Percentiles rank a stretch among this genome's conserved stretches.
phyloP scores from a whole-genome alignment of 2,329 filamentous ascomycete species.

The Elsinoe perseae region DNA sequence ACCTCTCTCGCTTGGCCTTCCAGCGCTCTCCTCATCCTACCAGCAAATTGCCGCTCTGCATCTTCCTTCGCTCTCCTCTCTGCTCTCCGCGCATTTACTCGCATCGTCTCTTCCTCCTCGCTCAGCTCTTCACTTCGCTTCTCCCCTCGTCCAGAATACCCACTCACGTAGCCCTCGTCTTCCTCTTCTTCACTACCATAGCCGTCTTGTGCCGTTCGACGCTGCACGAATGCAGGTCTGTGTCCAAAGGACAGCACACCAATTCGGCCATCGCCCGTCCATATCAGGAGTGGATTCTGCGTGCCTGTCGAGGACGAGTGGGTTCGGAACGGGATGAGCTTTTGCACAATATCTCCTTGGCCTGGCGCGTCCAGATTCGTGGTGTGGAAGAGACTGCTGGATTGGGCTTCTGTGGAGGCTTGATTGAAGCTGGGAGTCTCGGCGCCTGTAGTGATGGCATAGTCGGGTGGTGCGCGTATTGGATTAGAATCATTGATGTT shows the following conservation, averaged over 20 bases:
- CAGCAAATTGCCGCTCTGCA: slow-evolving; percentile 55
- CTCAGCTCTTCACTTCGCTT: slow-evolving; percentile 19
- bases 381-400: slow-evolving; percentile 24
- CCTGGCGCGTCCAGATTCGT: slow-evolving; percentile 23
- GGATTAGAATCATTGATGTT: slow-evolving; percentile 47
- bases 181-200: slow-evolving; percentile 26
- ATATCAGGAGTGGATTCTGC: slow-evolving; percentile 65
- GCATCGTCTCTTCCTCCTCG: slow-evolving; percentile 35
- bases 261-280: slow-evolving; percentile 74
- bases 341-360: slow-evolving; percentile 66
- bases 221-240: slow-evolving; percentile 22
- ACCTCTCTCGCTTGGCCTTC: slow-evolving; percentile 73
- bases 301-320: slow-evolving; percentile 26
- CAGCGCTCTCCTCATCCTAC: slow-evolving; percentile 65
- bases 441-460: not conserved
- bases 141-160: not conserved
- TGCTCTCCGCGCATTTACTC: slow-evolving; percentile 36
- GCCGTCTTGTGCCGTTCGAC: not conserved
- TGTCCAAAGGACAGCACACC: slow-evolving; percentile 55
- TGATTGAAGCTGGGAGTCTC: slow-evolving; percentile 16
- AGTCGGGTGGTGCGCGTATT: not conserved
- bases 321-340: slow-evolving; percentile 54
- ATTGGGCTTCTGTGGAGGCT: slow-evolving; percentile 18
- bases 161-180: slow-evolving; percentile 27
- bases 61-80: slow-evolving; percentile 46